phyloP scores from a whole-genome alignment of 495 filamentous ascomycete genomes.

The Tetracladium setigerum region DNA sequence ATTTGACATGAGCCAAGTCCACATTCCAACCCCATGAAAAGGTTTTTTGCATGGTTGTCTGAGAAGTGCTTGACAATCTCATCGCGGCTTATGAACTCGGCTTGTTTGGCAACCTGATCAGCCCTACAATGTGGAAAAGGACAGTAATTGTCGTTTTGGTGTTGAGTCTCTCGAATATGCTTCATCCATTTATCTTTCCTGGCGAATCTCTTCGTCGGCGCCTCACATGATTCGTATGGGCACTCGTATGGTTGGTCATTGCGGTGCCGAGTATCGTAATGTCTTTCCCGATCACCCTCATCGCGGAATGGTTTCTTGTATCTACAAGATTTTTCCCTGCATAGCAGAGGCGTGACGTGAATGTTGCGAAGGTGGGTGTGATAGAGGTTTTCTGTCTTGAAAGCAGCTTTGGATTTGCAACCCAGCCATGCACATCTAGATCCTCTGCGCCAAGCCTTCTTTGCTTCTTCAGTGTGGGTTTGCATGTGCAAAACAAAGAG shows the following conservation, averaged over 20 bases:
- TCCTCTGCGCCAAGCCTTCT: background rate
- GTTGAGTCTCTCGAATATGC: constrained; percentile 8
- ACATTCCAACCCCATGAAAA: too few species aligned
- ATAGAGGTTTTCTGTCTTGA: background rate
- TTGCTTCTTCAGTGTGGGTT: background rate
- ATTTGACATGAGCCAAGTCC: too few species aligned
- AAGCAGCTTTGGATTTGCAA: constrained; percentile 1
- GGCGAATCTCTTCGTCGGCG: background rate
- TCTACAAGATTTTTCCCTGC: background rate
- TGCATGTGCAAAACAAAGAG: too few species aligned
- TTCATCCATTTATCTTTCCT: constrained; percentile 10
- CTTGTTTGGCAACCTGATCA: too few species aligned
- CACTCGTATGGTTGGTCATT: background rate
- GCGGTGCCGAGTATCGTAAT: background rate
- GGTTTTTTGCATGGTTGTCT: too few species aligned
- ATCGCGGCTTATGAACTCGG: too few species aligned
- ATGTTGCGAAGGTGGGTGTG: constrained; percentile 2
- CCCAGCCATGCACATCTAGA: background rate
- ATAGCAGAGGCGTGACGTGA: constrained; percentile 2
- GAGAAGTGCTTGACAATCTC: too few species aligned
- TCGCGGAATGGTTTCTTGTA: constrained; percentile 6
- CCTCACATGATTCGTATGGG: constrained; percentile 2
- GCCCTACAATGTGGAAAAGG: constrained; percentile 4
- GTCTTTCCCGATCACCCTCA: background rate
- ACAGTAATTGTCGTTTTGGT: constrained; percentile 7